phyloP scores from a whole-genome alignment of 2,329 filamentous ascomycete species.

The Fusarium sp. region DNA sequence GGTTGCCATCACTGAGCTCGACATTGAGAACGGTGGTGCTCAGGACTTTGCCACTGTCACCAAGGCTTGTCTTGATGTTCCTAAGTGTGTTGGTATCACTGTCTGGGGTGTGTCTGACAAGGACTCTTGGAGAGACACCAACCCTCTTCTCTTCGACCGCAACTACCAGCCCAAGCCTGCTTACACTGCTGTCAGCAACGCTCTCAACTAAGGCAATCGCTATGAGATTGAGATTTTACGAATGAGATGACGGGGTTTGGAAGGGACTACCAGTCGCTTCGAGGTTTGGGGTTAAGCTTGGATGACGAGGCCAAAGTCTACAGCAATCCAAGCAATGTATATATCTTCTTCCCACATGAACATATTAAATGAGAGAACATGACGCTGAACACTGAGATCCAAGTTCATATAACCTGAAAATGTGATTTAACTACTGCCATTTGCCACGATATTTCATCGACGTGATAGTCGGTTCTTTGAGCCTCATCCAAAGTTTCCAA shows the following conservation, averaged over 20 bases:
- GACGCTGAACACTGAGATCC: neutral
- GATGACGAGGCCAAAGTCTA: neutral
- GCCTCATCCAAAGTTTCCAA: too few relatives aligned
- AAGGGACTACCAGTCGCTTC: neutral
- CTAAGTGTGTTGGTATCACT: conserved; percentile 74
- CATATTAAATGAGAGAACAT: neutral
- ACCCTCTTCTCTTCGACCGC: conserved; percentile 65
- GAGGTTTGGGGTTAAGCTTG: neutral
- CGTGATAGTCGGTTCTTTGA: too few relatives aligned
- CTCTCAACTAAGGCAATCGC: neutral
- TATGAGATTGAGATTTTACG: neutral
- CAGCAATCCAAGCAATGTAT: neutral
- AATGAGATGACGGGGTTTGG: neutral
- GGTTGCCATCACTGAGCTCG: conserved; percentile 74
- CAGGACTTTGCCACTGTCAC: conserved; percentile 69
- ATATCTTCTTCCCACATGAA: conserved; percentile 8
- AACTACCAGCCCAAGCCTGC: conserved; percentile 64
- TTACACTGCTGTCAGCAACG: conserved; percentile 55
- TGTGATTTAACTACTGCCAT: neutral
- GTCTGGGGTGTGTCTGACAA: conserved; percentile 67
- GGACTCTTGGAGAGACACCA: conserved; percentile 48
- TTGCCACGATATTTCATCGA: accelerated
- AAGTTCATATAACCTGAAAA: too few relatives aligned
- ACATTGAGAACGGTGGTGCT: conserved; percentile 68
- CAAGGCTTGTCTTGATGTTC: conserved; percentile 67